Evolutionary conservation across 2,329 filamentous ascomycete genomes (phyloP).

Genomic region (Anisogramma anomala): DNA sequence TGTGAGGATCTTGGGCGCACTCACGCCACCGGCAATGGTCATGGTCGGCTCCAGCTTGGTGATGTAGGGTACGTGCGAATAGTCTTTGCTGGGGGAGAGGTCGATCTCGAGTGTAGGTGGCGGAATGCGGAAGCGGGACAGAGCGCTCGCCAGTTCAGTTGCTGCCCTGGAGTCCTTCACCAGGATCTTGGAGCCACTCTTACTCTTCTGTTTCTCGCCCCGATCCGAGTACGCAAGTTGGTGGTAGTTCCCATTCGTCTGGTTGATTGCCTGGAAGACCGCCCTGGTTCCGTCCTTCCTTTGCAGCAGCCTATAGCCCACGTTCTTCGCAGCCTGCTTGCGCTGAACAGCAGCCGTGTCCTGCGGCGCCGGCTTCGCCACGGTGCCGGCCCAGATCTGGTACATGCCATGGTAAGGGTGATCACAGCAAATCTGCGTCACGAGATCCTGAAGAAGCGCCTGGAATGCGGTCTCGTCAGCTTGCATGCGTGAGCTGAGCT

Average conservation of each 20-base stretch:
- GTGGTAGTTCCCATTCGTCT: constrained; percentile 58
- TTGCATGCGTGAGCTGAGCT: constrained; percentile 84
- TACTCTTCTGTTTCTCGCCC: constrained; percentile 35
- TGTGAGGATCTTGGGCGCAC: constrained; percentile 86
- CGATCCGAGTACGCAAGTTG: constrained; percentile 37
- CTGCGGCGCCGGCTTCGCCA: constrained; percentile 54
- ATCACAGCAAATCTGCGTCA: constrained; percentile 76
- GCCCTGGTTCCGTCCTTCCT: constrained; percentile 36
- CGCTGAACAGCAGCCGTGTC: constrained; percentile 67
- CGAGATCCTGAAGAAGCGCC: constrained; percentile 56
- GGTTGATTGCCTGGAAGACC: constrained; percentile 62
- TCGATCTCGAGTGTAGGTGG: constrained; percentile 82
- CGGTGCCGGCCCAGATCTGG: constrained; percentile 78
- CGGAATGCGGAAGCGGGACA: constrained; percentile 60
- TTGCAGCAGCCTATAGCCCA: constrained; percentile 48
- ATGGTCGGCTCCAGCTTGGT: constrained; percentile 61
- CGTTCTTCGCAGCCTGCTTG: constrained; percentile 56
- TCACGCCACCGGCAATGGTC: constrained; percentile 79
- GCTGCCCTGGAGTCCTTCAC: constrained; percentile 51
- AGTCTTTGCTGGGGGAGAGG: constrained; percentile 61
- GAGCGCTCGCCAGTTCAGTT: constrained; percentile 47
- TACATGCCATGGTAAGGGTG: constrained; percentile 98
- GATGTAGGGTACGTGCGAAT: constrained; percentile 65
- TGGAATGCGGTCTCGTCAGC: constrained; percentile 63
- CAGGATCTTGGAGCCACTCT: constrained; percentile 45